Base-by-base conservation (phyloP, 179 eudicot genomes). In the Gypsophila paniculata region DNA sequence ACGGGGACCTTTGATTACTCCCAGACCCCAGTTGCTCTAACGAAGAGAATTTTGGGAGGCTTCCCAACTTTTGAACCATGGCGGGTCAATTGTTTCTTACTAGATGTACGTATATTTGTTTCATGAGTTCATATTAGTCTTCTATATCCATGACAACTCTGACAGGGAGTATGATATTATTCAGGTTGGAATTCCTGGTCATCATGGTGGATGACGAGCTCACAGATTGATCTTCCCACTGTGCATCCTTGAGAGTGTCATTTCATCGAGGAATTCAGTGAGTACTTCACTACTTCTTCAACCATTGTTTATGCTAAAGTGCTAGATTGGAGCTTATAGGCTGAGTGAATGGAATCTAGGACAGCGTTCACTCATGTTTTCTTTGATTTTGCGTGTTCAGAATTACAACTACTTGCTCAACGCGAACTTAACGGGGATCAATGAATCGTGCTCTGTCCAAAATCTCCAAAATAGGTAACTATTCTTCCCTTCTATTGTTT, bases 341-440 rank as follows among this genome's bases (percentile, higher is more conserved):
- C 18, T 1, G 36, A 21, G 14, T 5, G 6, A 29, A 46, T 9
- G 11, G 11, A 42, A 42, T 42, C 46, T 9, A 42, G 8, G 46
- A 42, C 46, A 6, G 46, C 11, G 5, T 49, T 53, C 38, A 64
- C 51, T 34, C 34, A 72, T 25, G 23, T 58, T 9, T n/a, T 66
- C 34, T 44, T 29, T 66, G 65, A 57, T 58, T 74, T 66, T 44
- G 14, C 14, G 51, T 68, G 15, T 54, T 52, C 76, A 73, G 71
- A 21, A 15, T n/a, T 34, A 12, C 42, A 12, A 61, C 39, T 14
- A 32, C 54, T 11, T 51, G 69, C 55, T 36, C 14, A 32, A 14
- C 39, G 49, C 68, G 9, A 22, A 59, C 61, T 34, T 34, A 15
- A 14, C 13, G 10, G 52, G 46, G 21, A 70, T 61, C 26, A 53